Base-by-base conservation (phyloP, 2,329 filamentous ascomycete genomes). In the Claviceps purpurea region DNA sequence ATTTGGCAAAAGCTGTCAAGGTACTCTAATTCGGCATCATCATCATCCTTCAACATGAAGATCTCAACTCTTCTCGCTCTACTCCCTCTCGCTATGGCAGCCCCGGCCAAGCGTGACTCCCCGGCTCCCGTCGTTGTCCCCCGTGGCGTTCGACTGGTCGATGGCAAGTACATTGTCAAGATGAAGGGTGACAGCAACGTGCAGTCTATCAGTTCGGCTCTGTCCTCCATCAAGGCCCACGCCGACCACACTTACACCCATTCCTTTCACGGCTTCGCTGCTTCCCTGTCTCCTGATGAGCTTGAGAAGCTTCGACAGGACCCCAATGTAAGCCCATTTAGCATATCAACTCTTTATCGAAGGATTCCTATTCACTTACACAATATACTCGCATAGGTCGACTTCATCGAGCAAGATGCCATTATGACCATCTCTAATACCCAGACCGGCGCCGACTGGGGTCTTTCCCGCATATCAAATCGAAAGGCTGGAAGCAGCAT, bases 351-450 rank as follows among this genome's bases (percentile, higher is more conserved):
- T n/a, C 39, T 40, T 3, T 10, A 3, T 40, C 16, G 16, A 18
- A 2, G 8, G 16, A n/a, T 8, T 40, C 14, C 16, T 18, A 4
- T 30, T 30, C 10, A 30, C 30, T 30, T 30, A 30, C 30, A 30
- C 30, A 11, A 30, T 11, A 30, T 30, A 44, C 5, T 5, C 5
- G 24, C 20, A 37, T 40, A 61, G 58, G 57, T 54, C 41, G 65
- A 67, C 16, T 71, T 64, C 56, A 62, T 73, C 38, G 69, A 73
- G 61, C 65, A 68, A 52, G 70, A 74, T 54, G 63, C 60, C 45
- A 55, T 63, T 37, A 59, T 73, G 46, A 62, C 86, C 72, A 86
- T 87, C 54, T 64, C 48, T 63, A 70, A 50, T n/a, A 62, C 62
- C 16, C 70, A 74, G 58, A 51, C 50, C 24, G 57, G 60, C 44